These are phyloP conservation scores for Xerocomus spinulosus DNA, from an alignment of 768 basidiomycete species.

Conservation along the genomic window DNA sequence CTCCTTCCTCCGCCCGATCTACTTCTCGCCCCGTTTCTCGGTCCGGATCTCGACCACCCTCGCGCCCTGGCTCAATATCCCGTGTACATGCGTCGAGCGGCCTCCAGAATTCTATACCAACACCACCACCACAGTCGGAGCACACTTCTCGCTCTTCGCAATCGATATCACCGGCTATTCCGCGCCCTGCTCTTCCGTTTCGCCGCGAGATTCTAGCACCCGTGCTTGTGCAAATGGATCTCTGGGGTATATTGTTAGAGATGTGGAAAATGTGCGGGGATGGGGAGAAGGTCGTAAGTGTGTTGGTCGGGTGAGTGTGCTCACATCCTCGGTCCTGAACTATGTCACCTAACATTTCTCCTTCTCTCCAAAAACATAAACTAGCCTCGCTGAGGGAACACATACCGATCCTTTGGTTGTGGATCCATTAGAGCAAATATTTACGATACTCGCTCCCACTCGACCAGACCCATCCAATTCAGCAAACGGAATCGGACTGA, in stretches of 20 bases:
- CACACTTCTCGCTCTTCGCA: constrained; percentile 10
- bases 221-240: constrained; percentile 12
- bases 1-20: constrained; percentile 3
- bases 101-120: constrained; percentile 2
- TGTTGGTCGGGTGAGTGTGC: constrained; percentile 26
- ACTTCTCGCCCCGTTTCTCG: constrained; percentile 20
- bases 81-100: constrained; percentile 5
- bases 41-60: constrained; percentile 20
- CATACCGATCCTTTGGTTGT: constrained; percentile 19
- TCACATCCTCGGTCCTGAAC: too few relatives aligned
- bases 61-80: constrained; percentile 18
- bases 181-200: constrained; percentile 12
- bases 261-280: constrained; percentile 25
- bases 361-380: neutral
- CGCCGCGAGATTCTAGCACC: constrained; percentile 17
- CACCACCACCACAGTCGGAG: constrained; percentile 8
- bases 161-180: neutral
- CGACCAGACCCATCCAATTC: constrained; percentile 4
- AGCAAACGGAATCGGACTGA: neutral
- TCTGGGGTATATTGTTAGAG: constrained; percentile 25
- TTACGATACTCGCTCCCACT: constrained; percentile 19
- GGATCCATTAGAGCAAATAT: constrained; percentile 29
- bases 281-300: constrained; percentile 17
- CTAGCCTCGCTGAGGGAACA: constrained; percentile 26
- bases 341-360: neutral